Evolutionary conservation across 2,329 filamentous ascomycete genomes (phyloP).

Genomic region (Trichoderma endophyticum): DNA sequence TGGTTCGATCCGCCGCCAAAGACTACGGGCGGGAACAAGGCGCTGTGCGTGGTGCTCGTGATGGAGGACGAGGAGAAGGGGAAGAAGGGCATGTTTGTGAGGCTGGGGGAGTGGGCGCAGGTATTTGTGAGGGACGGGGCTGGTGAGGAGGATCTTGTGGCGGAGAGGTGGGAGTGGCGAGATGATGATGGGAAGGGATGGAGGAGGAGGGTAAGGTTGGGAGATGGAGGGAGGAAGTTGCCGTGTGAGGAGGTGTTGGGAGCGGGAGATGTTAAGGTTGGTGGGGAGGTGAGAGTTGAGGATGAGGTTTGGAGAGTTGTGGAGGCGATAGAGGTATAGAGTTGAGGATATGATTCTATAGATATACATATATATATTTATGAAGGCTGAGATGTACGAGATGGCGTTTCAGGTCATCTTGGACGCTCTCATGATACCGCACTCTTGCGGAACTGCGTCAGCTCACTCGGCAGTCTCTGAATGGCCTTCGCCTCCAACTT

Average conservation of each 20-base stretch:
- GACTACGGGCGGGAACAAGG: not conserved
- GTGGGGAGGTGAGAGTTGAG: not conserved
- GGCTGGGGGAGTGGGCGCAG: constrained; percentile 55
- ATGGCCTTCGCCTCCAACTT: constrained; percentile 49
- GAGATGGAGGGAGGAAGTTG: constrained; percentile 32
- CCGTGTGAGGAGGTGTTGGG: constrained; percentile 33
- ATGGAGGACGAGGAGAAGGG: constrained; percentile 33
- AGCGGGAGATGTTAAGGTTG: not conserved
- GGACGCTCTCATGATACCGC: not conserved
- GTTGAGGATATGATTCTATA: not conserved
- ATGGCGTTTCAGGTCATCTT: not conserved
- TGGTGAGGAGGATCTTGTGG: constrained; percentile 33
- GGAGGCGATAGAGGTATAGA: constrained; percentile 13
- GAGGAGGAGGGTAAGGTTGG: constrained; percentile 37
- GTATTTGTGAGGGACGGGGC: constrained; percentile 47
- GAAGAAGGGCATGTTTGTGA: constrained; percentile 49
- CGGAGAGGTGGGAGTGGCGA: constrained; percentile 55
- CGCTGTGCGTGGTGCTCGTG: constrained; percentile 39
- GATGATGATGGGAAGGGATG: constrained; percentile 29
- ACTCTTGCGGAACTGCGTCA: not conserved
- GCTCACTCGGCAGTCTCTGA: constrained; percentile 33
- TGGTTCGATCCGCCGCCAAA: constrained; percentile 51
- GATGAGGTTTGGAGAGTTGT: constrained; percentile 20
- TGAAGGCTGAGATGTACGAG: not conserved
- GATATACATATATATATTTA: not conserved